phyloP scores from a whole-genome alignment of 371 early-diverging fungal species.

The Funneliformis caledonium region DNA sequence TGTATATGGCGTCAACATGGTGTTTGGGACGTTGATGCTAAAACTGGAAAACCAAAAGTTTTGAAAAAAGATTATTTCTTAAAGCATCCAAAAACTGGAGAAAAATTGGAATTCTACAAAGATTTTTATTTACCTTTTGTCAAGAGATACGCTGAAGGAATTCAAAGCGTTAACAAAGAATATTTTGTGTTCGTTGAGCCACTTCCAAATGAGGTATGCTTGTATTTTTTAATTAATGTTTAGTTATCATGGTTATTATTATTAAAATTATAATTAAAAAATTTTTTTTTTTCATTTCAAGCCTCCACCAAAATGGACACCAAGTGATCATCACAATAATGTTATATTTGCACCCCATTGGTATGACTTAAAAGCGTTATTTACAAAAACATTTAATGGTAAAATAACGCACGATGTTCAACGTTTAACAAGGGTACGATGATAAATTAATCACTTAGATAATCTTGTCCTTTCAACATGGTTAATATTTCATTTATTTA shows the following conservation, averaged over 20 bases:
- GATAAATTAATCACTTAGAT: background rate
- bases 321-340: constrained; percentile 45
- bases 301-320: constrained; percentile 44
- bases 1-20: constrained; percentile 77
- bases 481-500: constrained; percentile 41
- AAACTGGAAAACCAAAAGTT: constrained; percentile 40
- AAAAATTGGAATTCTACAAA: constrained; percentile 50
- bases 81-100: constrained; percentile 53
- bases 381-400: constrained; percentile 70
- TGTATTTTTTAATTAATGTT: constrained; percentile 42
- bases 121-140: constrained; percentile 66
- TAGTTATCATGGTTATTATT: background rate
- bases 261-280: background rate
- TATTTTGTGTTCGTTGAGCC: constrained; percentile 73
- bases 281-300: background rate
- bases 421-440: constrained; percentile 15
- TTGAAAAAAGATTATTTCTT: constrained; percentile 63
- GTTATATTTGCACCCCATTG: constrained; percentile 76
- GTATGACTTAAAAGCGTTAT: constrained; percentile 75
- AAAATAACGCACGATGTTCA: constrained; percentile 61
- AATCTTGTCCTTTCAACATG: background rate
- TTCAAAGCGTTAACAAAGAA: constrained; percentile 56
- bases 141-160: constrained; percentile 46
- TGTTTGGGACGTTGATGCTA: constrained; percentile 61
- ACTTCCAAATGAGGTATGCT: constrained; percentile 61